Evolutionary conservation across 176 grass and related monocot genomes (phyloP), one percentile per base, ranked within the genome.

Genomic region (Saccharum spontaneum): DNA sequence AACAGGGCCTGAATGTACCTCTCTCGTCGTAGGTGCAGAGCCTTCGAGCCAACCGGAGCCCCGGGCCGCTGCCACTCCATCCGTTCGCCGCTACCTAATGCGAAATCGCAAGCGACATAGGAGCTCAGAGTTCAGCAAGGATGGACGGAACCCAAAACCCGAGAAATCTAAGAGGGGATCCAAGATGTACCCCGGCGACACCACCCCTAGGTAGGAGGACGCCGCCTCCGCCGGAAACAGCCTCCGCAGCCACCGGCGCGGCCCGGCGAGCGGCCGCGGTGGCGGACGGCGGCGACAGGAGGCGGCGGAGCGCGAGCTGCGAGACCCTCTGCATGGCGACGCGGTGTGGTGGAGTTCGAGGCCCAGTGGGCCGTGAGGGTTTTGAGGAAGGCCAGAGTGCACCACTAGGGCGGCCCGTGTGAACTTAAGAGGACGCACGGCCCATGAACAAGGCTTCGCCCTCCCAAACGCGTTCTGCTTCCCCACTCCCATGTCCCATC

Each of bases 11-110:
- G 57, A 16, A 24, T 46, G 55, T 83, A 90, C 89, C 89, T 90
- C 80, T 87, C 69, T 90, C 89, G 22, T 90, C 81, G 69, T 40
- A 87, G 75, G 89, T 87, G 80, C 89, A 90, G 69, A 90, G 41
- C 68, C 80, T 87, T 50, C 89, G 80, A 77, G 69, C 80, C 76
- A 87, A 73, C 17, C 2, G 57, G 38, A 83, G 63, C 12, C 67
- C 89, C 9, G 68, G 18, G 7, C 68, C 68, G 50, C 80, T 50
- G 13, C 75, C 75, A 67, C 23, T 80, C 85, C 85, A 83, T 14
- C 49, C 61, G 23, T 76, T 18, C 61, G 18, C 61, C 23, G 69
- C 69, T 10, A 80, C 89, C 89, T 90, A 64, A 46, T 14, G 22
- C 8, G 31, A 79, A 59, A 83, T 61, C 73, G 83, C 64, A 77